Evolutionary conservation across 305 asterid genomes (phyloP).

Genomic region (Fraxinus velutina): DNA sequence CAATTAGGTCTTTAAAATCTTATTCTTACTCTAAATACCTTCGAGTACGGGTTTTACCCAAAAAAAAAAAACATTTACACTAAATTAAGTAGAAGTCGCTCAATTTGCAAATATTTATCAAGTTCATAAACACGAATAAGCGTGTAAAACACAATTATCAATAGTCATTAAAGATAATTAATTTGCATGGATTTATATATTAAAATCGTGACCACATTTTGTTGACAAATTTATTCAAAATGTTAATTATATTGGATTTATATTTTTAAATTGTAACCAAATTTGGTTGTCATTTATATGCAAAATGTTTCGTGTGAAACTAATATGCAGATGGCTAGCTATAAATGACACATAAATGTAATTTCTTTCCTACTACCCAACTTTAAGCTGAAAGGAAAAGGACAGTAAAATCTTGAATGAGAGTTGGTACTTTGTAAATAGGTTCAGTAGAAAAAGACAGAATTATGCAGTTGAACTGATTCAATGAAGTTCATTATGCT

Average conservation of each 20-base stretch:
- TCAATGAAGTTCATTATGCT: slow-evolving; percentile 52
- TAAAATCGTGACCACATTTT: neutral
- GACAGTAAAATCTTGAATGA: slow-evolving; percentile 6
- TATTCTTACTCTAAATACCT: no score
- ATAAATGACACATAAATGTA: neutral
- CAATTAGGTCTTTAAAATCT: no score
- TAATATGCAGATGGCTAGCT: neutral
- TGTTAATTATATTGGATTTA: neutral
- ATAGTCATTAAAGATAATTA: neutral
- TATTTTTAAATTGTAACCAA: neutral
- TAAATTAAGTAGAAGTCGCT: no score
- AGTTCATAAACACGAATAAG: no score
- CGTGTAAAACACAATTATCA: no score
- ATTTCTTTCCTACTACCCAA: neutral
- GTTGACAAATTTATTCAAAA: neutral
- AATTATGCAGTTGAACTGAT: slow-evolving; percentile 42
- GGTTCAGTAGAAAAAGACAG: slow-evolving; percentile 24
- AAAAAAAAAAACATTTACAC: no score
- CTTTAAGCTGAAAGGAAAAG: neutral
- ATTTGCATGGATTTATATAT: neutral
- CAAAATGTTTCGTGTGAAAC: neutral
- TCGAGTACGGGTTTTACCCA: no score
- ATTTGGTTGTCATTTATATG: neutral
- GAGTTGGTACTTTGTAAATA: slow-evolving; percentile 24
- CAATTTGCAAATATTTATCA: no score